Base-by-base conservation (phyloP, 2,329 filamentous ascomycete genomes). In the Aquanectria penicillioides region DNA sequence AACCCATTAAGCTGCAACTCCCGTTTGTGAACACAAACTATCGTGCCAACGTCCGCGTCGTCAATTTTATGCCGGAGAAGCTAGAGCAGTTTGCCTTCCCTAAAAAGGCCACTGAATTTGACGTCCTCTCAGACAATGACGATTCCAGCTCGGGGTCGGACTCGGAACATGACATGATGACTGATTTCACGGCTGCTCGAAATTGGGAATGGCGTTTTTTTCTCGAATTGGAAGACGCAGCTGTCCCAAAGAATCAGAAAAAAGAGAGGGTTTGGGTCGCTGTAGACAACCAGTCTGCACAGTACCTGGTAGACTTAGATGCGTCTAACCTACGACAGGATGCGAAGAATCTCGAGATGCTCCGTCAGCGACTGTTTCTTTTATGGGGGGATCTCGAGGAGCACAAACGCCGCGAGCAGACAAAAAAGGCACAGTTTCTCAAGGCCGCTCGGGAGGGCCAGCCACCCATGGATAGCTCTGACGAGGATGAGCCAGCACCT, bases 361-460 rank as follows among this genome's bases (percentile, higher is more conserved):
- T 97, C 5, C 84, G 86, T 47, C 86, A 96, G 65, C 88, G 85
- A 66, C 80, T 97, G 53, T 94, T 89, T 71, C 78, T 86, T 29
- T 80, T 97, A 2, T 98, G 94, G 94, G 94, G 94, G 2, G 86
- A 97, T 60, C 80, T 97, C 1, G 88, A 94, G 70, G 92, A 97
- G 71, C 74, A 79, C 43, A 92, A 91, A 71, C 68, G 69, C 2
- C 72, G 66, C n/a, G 67, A 73, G 2, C 64, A 74, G 17, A 59
- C 67, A 57, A 74, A 71, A 63, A 71, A 59, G 48, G 52, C 43
- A 5, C 63, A 69, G 59, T 63, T 72, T 40, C 60, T 61, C 55
- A 58, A 66, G 33, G 69, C 68, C 10, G 64, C 61, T 22, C 54
- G 48, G 43, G 69, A 74, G n/a, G 67, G 69, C 18, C 74, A 76